These are phyloP conservation scores for Trichaptum fuscoviolaceum DNA, from an alignment of 768 basidiomycete species.

Conservation along the genomic window DNA sequence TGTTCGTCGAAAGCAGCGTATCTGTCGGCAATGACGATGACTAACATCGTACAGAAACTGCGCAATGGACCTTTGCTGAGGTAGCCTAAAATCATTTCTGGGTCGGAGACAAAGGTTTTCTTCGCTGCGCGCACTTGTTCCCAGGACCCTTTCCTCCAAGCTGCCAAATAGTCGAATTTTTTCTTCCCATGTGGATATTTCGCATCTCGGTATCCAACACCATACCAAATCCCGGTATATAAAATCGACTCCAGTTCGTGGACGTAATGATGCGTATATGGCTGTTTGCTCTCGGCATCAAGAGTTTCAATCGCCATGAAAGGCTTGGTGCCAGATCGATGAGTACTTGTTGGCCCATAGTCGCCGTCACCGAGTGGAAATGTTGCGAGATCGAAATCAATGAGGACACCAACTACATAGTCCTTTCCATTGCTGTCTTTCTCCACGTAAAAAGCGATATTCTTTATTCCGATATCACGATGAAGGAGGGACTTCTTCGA, in stretches of 20 bases:
- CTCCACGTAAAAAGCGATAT: not conserved
- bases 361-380: not conserved
- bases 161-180: not conserved
- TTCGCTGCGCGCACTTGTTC: not conserved
- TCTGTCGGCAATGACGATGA: no score
- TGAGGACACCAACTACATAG: not conserved
- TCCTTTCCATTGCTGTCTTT: not conserved
- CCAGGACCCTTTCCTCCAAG: not conserved
- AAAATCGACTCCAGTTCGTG: not conserved
- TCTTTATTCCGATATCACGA: not conserved
- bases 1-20: no score
- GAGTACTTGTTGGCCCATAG: not conserved
- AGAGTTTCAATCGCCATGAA: not conserved
- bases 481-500: not conserved
- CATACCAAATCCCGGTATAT: not conserved
- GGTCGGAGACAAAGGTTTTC: not conserved
- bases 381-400: not conserved
- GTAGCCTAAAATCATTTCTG: not conserved
- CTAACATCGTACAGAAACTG: not conserved
- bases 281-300: not conserved
- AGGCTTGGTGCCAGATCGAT: not conserved
- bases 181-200: not conserved
- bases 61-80: not conserved
- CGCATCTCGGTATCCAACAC: not conserved
- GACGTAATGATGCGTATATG: not conserved